phyloP scores from a whole-genome alignment of 2,329 filamentous ascomycete genomes.

The Fusarium devonianum region DNA sequence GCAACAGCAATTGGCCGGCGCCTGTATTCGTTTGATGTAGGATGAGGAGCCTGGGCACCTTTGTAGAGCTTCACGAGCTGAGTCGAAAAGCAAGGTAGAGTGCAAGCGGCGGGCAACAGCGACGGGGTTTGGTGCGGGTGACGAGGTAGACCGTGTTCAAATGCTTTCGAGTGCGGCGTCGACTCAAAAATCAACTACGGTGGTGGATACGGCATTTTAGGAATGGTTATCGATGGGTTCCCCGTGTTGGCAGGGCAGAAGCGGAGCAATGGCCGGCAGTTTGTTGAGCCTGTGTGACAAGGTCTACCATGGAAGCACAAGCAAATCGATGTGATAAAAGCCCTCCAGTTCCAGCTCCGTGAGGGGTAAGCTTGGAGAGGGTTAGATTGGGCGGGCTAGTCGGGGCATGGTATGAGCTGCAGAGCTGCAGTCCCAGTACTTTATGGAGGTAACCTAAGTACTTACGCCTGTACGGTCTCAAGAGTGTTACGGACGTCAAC shows the following conservation, averaged over 20 bases:
- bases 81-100: background rate
- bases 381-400: too few relatives aligned
- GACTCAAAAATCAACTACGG: background rate
- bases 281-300: slow-evolving; percentile 26
- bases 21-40: background rate
- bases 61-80: background rate
- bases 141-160: slow-evolving; percentile 12
- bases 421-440: too few relatives aligned
- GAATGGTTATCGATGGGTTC: background rate
- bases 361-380: too few relatives aligned
- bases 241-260: slow-evolving; percentile 8
- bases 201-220: background rate
- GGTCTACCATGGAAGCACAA: too few relatives aligned
- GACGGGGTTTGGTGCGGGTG: background rate
- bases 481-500: slow-evolving; percentile 28
- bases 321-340: slow-evolving; percentile 10
- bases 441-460: too few relatives aligned
- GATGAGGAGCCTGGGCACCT: background rate
- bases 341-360: background rate
- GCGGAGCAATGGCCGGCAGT: slow-evolving; percentile 24
- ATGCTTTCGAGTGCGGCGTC: slow-evolving; percentile 1
- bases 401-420: too few relatives aligned
- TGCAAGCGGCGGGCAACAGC: background rate
- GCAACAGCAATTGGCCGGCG: slow-evolving; percentile 8
- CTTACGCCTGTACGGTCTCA: too few relatives aligned